These are phyloP conservation scores for Actinomortierella ambigua DNA, from an alignment of 371 early-diverging fungal species.

Conservation along the genomic window DNA sequence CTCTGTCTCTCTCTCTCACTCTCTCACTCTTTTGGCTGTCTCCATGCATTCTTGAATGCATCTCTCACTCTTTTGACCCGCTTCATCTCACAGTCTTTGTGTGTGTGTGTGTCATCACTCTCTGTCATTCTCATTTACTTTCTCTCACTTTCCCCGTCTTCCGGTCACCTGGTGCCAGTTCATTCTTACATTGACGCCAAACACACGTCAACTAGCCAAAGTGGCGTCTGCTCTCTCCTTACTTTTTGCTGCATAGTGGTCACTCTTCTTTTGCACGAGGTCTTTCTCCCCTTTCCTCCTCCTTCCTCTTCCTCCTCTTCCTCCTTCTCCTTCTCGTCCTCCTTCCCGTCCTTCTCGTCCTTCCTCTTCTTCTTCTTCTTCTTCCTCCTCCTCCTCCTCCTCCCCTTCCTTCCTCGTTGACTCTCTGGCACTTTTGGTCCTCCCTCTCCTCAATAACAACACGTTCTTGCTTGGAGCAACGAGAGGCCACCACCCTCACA, in stretches of 20 bases:
- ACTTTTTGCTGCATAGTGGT: slow-evolving; percentile 1
- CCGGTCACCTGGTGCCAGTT: neutral
- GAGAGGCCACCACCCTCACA: neutral
- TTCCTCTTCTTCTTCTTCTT: neutral
- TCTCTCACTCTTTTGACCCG: slow-evolving; percentile 1
- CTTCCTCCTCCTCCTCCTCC: neutral
- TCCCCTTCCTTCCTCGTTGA: neutral
- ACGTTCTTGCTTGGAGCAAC: neutral
- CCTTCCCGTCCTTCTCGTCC: neutral
- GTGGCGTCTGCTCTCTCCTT: slow-evolving; percentile 6
- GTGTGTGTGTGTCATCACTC: too few species aligned
- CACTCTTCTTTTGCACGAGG: neutral
- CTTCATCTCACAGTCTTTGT: too few species aligned
- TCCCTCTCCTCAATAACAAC: neutral
- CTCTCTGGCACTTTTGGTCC: neutral
- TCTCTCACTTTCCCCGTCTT: neutral
- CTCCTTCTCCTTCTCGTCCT: neutral
- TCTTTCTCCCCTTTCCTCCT: slow-evolving; percentile 5
- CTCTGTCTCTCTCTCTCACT: too few species aligned
- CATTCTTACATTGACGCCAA: neutral
- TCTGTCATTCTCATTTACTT: neutral
- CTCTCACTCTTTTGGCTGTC: too few species aligned
- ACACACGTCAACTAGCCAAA: neutral
- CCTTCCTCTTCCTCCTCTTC: neutral
- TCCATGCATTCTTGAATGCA: too few species aligned